Base-by-base conservation (phyloP, 140 eudicot species). In the Ambrosia hybrid region DNA sequence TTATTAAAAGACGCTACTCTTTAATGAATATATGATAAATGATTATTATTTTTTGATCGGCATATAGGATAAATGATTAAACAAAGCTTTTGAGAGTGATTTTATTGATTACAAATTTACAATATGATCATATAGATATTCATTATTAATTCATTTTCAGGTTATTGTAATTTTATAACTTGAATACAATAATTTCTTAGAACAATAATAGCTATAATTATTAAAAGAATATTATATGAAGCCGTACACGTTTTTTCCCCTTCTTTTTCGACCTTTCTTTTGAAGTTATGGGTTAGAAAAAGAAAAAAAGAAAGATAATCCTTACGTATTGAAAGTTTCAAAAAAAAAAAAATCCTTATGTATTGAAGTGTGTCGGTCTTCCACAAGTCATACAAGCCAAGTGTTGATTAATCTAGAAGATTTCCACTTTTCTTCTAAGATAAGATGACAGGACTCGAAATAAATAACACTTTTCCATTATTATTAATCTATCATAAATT, bases 341-440 rank as follows among this genome's bases (percentile, higher is more conserved):
- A 21, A 39, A 21, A 21, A 21, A 21, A 21, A 21, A 21, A 21
- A 21, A 21, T 21, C 26, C 26, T 21, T 21, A 21, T 21, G 26
- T 21, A 21, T 11, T 26, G 7, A 53, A 51, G 36, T 51, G 34
- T 21, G 67, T 39, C 33, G 76, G 76, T 71, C 76, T 57, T 57
- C 56, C 56, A 36, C 51, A 57, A 41, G 67, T 71, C 67, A 61
- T 72, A 43, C 21, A 63, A 73, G 53, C 59, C 79, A 75, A 53
- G 51, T 75, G 80, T 76, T 75, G 41, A 71, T 57, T 71, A 0
- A 9, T 76, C 80, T 76, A 67, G 80, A 76, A 57, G 71, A 53
- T 63, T 49, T 72, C 51, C 26, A 49, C 70, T 45, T 65, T 43
- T n/a, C 74, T 55, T 63, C 53, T 68, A 51, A 11, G 48, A 33